These are phyloP conservation scores for Polyplosphaeria fusca DNA, from an alignment of 495 filamentous ascomycete genomes.

Conservation along the genomic window DNA sequence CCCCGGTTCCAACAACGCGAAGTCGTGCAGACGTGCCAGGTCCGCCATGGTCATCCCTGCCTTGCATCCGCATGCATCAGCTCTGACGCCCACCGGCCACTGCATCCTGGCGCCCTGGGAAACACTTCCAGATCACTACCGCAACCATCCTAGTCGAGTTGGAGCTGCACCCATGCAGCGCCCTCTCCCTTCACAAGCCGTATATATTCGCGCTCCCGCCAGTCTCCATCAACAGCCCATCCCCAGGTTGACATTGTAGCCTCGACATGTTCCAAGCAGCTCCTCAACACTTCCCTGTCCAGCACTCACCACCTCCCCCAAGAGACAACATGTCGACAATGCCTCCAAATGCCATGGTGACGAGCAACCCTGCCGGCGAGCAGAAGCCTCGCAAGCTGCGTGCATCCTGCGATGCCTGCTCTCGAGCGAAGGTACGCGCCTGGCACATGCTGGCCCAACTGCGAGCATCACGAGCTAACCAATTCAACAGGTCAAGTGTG, in stretches of 20 bases:
- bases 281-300: slow-evolving; percentile 11
- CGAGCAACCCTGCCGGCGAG: slow-evolving; percentile 18
- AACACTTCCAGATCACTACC: slow-evolving; percentile 15
- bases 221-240: slow-evolving; percentile 4
- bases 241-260: slow-evolving; percentile 4
- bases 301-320: slow-evolving; percentile 16
- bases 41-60: slow-evolving; percentile 1
- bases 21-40: slow-evolving; percentile 11
- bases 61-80: slow-evolving; percentile 11
- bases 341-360: slow-evolving; percentile 8
- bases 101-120: slow-evolving; percentile 6
- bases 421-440: slow-evolving; percentile 22
- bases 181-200: slow-evolving; percentile 6
- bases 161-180: slow-evolving; percentile 16
- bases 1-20: slow-evolving; percentile 11
- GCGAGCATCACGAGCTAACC: neutral
- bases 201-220: slow-evolving; percentile 29
- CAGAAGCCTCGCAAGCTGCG: slow-evolving; percentile 33
- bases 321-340: slow-evolving; percentile 17
- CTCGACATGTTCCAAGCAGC: slow-evolving; percentile 29
- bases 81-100: slow-evolving; percentile 18
- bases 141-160: neutral
- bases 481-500: slow-evolving; percentile 22
- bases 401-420: slow-evolving; percentile 34
- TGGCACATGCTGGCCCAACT: neutral